Conservation (phyloP, 2,329 filamentous ascomycete genomes). For the Sporothrix phasma region DNA sequence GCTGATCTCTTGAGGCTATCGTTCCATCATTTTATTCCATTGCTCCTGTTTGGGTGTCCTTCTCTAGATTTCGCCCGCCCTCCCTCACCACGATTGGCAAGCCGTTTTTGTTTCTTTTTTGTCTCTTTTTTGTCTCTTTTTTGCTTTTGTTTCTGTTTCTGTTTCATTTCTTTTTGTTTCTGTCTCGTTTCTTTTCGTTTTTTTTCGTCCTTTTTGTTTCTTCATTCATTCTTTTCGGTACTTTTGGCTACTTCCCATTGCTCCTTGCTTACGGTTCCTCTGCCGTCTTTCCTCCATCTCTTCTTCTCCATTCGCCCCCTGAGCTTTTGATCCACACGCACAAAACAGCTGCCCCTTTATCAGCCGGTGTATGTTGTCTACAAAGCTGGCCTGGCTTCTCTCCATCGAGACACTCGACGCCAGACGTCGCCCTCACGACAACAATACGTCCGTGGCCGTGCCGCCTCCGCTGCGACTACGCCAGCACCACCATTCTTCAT, state of each 20-base stretch:
- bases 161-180: too few relatives aligned
- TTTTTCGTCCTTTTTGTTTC: not conserved
- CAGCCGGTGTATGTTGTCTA: not conserved
- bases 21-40: not conserved
- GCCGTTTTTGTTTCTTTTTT: too few relatives aligned
- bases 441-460: not conserved
- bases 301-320: not conserved
- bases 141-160: too few relatives aligned
- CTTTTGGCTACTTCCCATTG: too few relatives aligned
- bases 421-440: not conserved
- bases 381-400: conserved; percentile 2
- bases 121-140: too few relatives aligned
- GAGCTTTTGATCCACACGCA: not conserved
- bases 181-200: not conserved
- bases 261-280: not conserved
- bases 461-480: not conserved
- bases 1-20: not conserved
- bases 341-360: not conserved
- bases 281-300: not conserved
- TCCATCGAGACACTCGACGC: not conserved
- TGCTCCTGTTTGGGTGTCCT: not conserved
- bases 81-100: not conserved
- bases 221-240: not conserved
- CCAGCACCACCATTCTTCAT: not conserved
- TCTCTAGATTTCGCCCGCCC: not conserved